phyloP scores from a whole-genome alignment of 1,284 basidiomycete genomes.

The Cystobasidium slooffiae region DNA sequence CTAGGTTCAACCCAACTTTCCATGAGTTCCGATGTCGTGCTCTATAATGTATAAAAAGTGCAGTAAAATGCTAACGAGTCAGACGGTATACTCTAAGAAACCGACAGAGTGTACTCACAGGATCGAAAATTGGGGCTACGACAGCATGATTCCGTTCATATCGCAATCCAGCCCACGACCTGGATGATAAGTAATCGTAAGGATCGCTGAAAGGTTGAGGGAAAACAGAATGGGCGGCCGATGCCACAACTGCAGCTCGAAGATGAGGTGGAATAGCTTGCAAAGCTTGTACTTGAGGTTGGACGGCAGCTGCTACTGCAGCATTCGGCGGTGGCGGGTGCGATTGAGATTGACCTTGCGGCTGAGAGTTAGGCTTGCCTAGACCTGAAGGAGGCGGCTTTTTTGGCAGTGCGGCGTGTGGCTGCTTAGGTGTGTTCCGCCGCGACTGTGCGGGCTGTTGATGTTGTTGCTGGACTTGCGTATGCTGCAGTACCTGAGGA shows the following conservation, averaged over 20 bases:
- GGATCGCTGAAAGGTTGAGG: conserved; percentile 38
- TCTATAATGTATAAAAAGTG: conserved; percentile 7
- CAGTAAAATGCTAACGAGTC: neutral
- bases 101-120: conserved; percentile 2
- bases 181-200: conserved; percentile 26
- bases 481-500: neutral
- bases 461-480: conserved; percentile 12
- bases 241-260: conserved; percentile 2
- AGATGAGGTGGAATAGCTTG: conserved; percentile 18
- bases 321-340: neutral
- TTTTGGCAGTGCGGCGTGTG: neutral
- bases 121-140: conserved; percentile 33
- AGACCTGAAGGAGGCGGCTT: conserved; percentile 7
- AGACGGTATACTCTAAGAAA: neutral
- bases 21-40: conserved; percentile 23
- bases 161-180: conserved; percentile 38
- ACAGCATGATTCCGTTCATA: conserved; percentile 40
- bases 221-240: conserved; percentile 12
- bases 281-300: conserved; percentile 4
- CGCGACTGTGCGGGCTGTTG: conserved; percentile 5
- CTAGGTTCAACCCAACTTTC: conserved; percentile 30
- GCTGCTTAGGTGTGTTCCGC: conserved; percentile 12
- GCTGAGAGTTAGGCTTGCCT: neutral
- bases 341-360: neutral
- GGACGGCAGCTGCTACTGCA: conserved; percentile 18